Conservation (phyloP, 768 basidiomycete species). For the Pisolithus tinctorius region DNA sequence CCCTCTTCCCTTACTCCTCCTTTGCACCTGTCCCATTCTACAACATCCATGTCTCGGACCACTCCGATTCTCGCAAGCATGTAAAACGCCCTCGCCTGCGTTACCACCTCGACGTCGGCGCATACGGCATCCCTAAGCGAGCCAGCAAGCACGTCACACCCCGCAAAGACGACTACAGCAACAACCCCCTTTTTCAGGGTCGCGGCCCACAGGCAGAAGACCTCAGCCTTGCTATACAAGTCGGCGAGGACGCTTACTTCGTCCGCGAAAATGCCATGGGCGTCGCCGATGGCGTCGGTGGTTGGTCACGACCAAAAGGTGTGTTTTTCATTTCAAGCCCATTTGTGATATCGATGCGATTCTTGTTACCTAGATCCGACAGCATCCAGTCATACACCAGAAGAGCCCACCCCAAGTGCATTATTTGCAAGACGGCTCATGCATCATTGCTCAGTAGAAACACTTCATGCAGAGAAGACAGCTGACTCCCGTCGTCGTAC, state of each 20-base stretch:
- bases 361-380: constrained; percentile 9
- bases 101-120: constrained; percentile 66
- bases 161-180: constrained; percentile 16
- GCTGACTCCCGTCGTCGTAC: constrained; percentile 12
- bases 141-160: constrained; percentile 21
- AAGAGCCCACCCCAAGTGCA: constrained; percentile 39
- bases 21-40: constrained; percentile 27
- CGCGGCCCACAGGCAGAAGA: constrained; percentile 25
- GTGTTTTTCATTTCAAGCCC: constrained; percentile 17
- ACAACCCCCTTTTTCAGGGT: constrained; percentile 22
- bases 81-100: constrained; percentile 28
- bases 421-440: constrained; percentile 76
- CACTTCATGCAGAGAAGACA: constrained; percentile 10
- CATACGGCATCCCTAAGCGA: constrained; percentile 79
- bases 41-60: constrained; percentile 20
- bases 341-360: constrained; percentile 6
- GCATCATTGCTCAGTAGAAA: constrained; percentile 73
- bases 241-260: constrained; percentile 93
- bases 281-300: constrained; percentile 93
- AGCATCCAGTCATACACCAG: constrained; percentile 27
- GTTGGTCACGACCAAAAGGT: constrained; percentile 57
- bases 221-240: constrained; percentile 56
- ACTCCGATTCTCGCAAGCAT: constrained; percentile 22
- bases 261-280: constrained; percentile 81
- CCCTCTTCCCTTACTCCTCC: constrained; percentile 30